Evolutionary conservation across 2,329 filamentous ascomycete genomes (phyloP), one percentile per base, ranked within the genome.

Genomic region (Dactylellina leptospora): DNA sequence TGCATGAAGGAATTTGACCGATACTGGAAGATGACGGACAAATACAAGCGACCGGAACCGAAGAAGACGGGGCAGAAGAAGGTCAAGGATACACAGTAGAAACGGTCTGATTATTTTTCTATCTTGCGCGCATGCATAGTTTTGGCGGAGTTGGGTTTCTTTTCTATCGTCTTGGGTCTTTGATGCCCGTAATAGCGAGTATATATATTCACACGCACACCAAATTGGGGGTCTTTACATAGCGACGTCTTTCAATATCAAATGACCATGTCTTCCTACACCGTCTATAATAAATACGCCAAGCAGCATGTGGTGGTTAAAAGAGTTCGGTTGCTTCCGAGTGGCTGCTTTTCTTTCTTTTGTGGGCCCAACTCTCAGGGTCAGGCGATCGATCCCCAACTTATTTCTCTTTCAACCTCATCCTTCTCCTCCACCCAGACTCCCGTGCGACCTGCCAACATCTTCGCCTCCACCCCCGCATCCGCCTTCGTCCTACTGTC

Each of bases 1-100:
- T 97, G 95, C 79, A 87, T 88, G 73, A 84, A 85, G 58, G 89
- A 93, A 79, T 87, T 93, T 75, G 82, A 83, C 45, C 80, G 83
- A n/a, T 86, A 82, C 74, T 84, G 81, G 78, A 53, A 77, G 48
- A 77, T 74, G 63, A 74, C 74, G 23, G 72, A 60, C 20, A 63
- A 71, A 44, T 64, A 68, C 38, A 55, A 60, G 25, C 25, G 47
- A 30, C 44, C 27, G 16, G 33, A 30, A 5, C 3, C 8, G n/a
- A 62, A 53, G 77, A 78, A 50, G 69, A n/a, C 60, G 16, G 47
- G 28, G 27, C 55, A 63, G 44, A 28, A 40, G 47, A 54, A 45
- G 38, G 47, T 30, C 18, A 48, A 10, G 22, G 54, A n/a, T 11
- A 23, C 11, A 23, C 3, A 25, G 45, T 28, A 55, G 22, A 42